A percentile compares a stretch with the other conserved stretches of the same genome.
Conservation (phyloP, 306 rosid genomes). For the Cucumis melo region DNA sequence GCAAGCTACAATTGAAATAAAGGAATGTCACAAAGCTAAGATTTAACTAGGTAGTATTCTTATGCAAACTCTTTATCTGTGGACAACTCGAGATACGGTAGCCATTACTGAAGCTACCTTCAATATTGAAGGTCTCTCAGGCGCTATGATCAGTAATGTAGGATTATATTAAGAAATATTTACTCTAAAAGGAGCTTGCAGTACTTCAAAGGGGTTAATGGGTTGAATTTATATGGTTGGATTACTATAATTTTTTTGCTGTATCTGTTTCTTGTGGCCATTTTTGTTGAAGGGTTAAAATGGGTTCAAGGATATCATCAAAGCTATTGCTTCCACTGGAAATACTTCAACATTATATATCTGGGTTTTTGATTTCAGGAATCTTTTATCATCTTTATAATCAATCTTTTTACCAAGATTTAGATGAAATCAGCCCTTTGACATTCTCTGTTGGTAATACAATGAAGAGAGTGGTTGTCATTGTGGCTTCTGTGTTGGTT, state of each 20-base stretch:
- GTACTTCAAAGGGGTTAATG: constrained; percentile 74
- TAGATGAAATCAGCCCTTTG: constrained; percentile 80
- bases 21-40: too few species aligned
- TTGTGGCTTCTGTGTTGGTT: constrained; percentile 64
- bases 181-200: constrained; percentile 71
- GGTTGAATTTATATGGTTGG: constrained; percentile 78
- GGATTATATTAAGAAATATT: constrained; percentile 78
- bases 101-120: constrained; percentile 84
- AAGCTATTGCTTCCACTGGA: constrained; percentile 57
- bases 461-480: constrained; percentile 93
- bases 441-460: constrained; percentile 94
- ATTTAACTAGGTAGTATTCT: too few species aligned
- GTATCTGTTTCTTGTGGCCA: constrained; percentile 71
- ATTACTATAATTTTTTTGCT: constrained; percentile 55
- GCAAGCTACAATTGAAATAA: too few species aligned
- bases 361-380: constrained; percentile 79
- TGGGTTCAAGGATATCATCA: constrained; percentile 80
- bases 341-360: constrained; percentile 56
- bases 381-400: constrained; percentile 90
- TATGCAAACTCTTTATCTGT: too few species aligned
- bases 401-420: constrained; percentile 89
- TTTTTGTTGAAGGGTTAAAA: constrained; percentile 79
- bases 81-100: too few species aligned
- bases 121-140: constrained; percentile 67
- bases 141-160: constrained; percentile 83